Percentiles rank a stretch among this genome's conserved stretches.
Evolutionary conservation across 495 filamentous ascomycete species (phyloP).

Genomic region (Xylaria castorea): DNA sequence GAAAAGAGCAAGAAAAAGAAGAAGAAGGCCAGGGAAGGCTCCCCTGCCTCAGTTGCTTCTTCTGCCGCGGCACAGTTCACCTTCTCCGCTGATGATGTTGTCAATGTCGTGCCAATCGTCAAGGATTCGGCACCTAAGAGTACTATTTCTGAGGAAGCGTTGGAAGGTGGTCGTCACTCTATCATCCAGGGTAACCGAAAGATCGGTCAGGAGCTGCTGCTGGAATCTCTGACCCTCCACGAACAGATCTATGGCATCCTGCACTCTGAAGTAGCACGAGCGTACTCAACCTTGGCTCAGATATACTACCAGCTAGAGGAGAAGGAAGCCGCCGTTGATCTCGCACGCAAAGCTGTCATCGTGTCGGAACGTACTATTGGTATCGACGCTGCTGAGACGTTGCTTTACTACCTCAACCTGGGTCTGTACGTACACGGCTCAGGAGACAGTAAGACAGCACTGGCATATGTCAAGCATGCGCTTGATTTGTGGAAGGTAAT

Average conservation of each 20-base stretch:
- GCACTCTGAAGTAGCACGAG: slow-evolving; percentile 93
- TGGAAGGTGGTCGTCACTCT: slow-evolving; percentile 94
- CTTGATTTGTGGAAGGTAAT: slow-evolving; percentile 97
- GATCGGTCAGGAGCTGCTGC: slow-evolving; percentile 91
- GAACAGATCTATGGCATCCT: slow-evolving; percentile 99
- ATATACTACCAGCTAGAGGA: slow-evolving; percentile 95
- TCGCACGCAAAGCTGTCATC: slow-evolving; percentile 95
- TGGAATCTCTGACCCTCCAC: slow-evolving; percentile 94
- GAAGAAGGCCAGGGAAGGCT: slow-evolving; percentile 65
- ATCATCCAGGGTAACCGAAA: slow-evolving; percentile 94
- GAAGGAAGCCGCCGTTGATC: slow-evolving; percentile 91
- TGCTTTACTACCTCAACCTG: slow-evolving; percentile 93
- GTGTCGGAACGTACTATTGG: slow-evolving; percentile 94
- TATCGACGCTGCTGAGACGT: slow-evolving; percentile 90
- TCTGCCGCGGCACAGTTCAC: slow-evolving; percentile 59
- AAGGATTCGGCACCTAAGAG: slow-evolving; percentile 92
- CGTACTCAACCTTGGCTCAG: slow-evolving; percentile 94
- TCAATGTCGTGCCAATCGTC: slow-evolving; percentile 89
- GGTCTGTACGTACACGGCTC: slow-evolving; percentile 93
- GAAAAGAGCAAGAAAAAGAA: slow-evolving; percentile 74
- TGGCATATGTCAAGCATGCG: slow-evolving; percentile 88
- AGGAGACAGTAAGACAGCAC: slow-evolving; percentile 82
- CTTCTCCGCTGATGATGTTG: slow-evolving; percentile 83
- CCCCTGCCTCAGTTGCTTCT: slow-evolving; percentile 60
- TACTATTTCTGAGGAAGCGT: slow-evolving; percentile 89